phyloP scores from a whole-genome alignment of 2,329 filamentous ascomycete species.

The Tothia fuscella region DNA sequence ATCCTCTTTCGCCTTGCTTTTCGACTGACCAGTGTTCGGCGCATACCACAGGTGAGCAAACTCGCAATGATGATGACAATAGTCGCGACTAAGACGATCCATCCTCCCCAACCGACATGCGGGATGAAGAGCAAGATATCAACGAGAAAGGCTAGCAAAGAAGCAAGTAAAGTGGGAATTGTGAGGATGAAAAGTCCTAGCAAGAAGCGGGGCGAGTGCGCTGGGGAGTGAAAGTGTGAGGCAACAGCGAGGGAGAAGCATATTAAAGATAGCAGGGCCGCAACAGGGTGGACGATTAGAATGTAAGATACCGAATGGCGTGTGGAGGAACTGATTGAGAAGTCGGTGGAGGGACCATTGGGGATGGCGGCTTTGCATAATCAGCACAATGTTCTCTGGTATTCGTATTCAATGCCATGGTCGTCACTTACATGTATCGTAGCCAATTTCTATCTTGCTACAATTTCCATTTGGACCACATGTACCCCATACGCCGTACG shows the following conservation, averaged over 20 bases:
- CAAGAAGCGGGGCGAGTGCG: conserved; percentile 82
- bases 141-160: conserved; percentile 78
- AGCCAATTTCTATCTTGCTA: conserved; percentile 68
- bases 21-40: conserved; percentile 76
- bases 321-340: conserved; percentile 52
- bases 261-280: conserved; percentile 71
- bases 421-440: conserved; percentile 53
- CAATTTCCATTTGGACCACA: conserved; percentile 57
- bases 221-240: conserved; percentile 76
- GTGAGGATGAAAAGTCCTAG: conserved; percentile 75
- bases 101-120: conserved; percentile 87
- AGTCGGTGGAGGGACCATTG: conserved; percentile 28
- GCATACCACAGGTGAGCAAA: conserved; percentile 88
- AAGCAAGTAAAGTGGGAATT: conserved; percentile 71
- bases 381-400: neutral
- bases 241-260: conserved; percentile 69
- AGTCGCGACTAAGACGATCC: conserved; percentile 80
- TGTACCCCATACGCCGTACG: conserved; percentile 88
- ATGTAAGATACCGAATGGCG: conserved; percentile 69
- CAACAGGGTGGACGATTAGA: conserved; percentile 84
- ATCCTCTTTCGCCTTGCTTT: conserved; percentile 91
- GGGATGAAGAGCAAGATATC: conserved; percentile 92
- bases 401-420: neutral
- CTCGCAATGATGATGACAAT: conserved; percentile 72
- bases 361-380: neutral